Conservation (phyloP, 345 rosid genomes). For the Combretum micranthum region DNA sequence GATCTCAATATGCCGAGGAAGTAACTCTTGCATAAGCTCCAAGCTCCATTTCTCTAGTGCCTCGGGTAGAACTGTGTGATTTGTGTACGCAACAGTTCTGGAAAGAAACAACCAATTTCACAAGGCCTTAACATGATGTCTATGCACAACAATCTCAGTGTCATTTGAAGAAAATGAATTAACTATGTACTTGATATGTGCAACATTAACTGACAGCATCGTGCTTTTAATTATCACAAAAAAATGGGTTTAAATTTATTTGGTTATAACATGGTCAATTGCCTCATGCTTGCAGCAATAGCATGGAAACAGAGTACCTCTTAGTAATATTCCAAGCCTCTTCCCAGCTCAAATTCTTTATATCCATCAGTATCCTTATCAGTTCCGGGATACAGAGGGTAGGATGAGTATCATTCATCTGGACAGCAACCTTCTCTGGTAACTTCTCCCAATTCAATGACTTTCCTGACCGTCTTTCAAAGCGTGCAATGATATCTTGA, state of each 20-base stretch:
- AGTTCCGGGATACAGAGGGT: constrained; percentile 47
- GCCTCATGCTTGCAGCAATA: no score
- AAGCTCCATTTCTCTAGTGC: constrained; percentile 53
- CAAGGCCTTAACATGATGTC: constrained; percentile 1
- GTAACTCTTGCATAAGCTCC: constrained; percentile 41
- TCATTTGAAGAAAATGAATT: no score
- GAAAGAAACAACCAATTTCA: background rate
- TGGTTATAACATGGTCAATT: no score
- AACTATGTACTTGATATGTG: no score
- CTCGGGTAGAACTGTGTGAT: constrained; percentile 48
- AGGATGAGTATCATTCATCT: constrained; percentile 56
- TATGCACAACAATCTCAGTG: background rate
- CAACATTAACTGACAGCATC: no score
- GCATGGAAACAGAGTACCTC: constrained; percentile 18
- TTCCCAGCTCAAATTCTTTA: constrained; percentile 40
- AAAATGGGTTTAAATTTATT: no score
- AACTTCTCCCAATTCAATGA: constrained; percentile 32
- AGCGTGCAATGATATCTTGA: constrained; percentile 40
- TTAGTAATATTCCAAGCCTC: constrained; percentile 44
- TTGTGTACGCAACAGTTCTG: constrained; percentile 49
- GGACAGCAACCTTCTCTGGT: constrained; percentile 44
- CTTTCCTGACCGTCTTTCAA: constrained; percentile 31
- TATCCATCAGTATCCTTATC: constrained; percentile 39
- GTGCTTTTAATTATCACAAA: no score
- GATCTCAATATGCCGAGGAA: constrained; percentile 49